Evolutionary conservation across 2,329 filamentous ascomycete genomes (phyloP), one percentile per base, ranked within the genome.

Genomic region (Sporothrix dimorphospora): DNA sequence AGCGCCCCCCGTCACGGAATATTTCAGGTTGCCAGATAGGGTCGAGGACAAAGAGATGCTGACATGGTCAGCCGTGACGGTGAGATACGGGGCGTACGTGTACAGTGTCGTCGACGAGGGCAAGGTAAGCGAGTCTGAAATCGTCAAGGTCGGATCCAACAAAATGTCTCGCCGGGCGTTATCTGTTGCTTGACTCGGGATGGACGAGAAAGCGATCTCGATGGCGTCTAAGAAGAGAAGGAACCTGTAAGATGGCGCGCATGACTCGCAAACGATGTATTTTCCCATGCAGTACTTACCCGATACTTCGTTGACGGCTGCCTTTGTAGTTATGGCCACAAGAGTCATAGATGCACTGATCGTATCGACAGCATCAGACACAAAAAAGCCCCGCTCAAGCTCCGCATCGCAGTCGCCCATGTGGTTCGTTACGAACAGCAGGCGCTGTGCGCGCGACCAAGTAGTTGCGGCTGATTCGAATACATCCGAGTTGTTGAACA

Each of bases 401-500:
- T 80, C 77, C n/a, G 75, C 74, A 71, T 83, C 81, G 72, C 82
- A 84, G 72, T 81, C 78, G 40, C 81, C 82, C 24, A 81, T 71
- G 75, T 83, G 80, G 76, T 82, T 84, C 16, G 82, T 84, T 73
- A 84, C 79, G 67, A 84, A 74, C 53, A 83, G 77, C 49, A 84
- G 74, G 7, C 71, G 67, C 14, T 42, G 49, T 24, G 70, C 72
- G 7, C 72, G 59, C n/a, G 73, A 59, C 80, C 80, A 81, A 21
- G 74, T 63, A 1, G 75, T 61, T 42, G 75, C 71, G n/a, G 76
- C 72, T 7, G 72, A 71, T 11, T 61, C 61, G 73, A 81, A 81
- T 8, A 76, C 75, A 8, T 71, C 40, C 6, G 75, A 72, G 42
- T 75, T 73, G 70, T 76, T 74, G 73, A 82, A 77, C 11, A 75